Percentiles rank a stretch among this genome's conserved stretches.
phyloP scores from a whole-genome alignment of 441 rosid genomes.

The Erodium moschatum region DNA sequence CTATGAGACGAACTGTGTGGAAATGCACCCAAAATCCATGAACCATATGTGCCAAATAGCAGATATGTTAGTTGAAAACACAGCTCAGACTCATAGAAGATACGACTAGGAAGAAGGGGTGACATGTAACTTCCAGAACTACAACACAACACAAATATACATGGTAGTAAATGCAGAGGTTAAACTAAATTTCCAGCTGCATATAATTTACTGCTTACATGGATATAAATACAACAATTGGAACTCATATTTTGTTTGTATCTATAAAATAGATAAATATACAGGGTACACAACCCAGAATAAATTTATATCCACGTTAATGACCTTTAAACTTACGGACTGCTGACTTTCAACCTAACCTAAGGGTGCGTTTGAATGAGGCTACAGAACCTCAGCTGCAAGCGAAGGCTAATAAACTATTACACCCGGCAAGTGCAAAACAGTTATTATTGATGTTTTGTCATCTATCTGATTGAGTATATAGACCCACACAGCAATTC shows the following conservation, averaged over 20 bases:
- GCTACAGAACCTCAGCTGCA: background rate
- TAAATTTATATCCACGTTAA: background rate
- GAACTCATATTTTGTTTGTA: background rate
- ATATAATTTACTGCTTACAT: background rate
- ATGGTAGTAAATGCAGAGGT: background rate
- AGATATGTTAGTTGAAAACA: background rate
- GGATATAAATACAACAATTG: background rate
- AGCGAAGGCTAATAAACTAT: background rate
- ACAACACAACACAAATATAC: background rate
- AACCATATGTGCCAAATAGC: background rate
- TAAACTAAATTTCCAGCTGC: background rate
- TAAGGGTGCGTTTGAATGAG: background rate
- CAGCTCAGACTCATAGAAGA: background rate
- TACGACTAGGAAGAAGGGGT: background rate
- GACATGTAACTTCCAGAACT: background rate
- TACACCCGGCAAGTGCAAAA: background rate
- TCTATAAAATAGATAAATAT: background rate
- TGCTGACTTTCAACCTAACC: background rate
- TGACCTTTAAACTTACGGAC: background rate
- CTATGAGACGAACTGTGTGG: background rate
- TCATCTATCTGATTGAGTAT: background rate
- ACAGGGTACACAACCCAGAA: background rate
- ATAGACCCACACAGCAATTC: background rate
- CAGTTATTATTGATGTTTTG: background rate
- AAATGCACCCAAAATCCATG: background rate